Evolutionary conservation across 1,139 yeast genomes (phyloP), one percentile per base, ranked within the genome.

Genomic region (Wickerhamiella infanticola): DNA sequence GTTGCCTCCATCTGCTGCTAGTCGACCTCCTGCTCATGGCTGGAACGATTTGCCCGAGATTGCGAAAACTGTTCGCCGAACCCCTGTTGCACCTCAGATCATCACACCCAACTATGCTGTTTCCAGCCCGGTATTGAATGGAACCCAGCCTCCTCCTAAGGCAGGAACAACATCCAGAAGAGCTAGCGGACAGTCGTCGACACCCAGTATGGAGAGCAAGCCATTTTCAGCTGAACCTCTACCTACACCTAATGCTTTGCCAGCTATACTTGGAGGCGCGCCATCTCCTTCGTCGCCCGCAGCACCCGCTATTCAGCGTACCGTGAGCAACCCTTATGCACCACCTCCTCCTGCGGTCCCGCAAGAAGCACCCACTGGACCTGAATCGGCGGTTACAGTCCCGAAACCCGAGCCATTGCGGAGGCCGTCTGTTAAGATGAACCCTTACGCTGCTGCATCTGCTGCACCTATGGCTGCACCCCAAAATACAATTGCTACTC

Each of bases 321-420:
- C 7, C 9, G 33, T 29, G 33, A 29, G 56, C 46, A 65, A 64
- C 53, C 70, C 70, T 42, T 67, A 65, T 47, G 72, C 70, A 13
- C 69, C 55, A 9, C 49, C 51, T 9, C 18, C 18, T 18, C 18
- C 18, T 18, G 18, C 18, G 1, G 18, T 18, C 18, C 18, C 18
- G 18, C 18, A 18, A 18, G 18, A 18, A 18, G 37, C 49, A 4
- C 40, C 44, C 13, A 52, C 56, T 29, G 42, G 58, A 33, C 49
- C 60, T 23, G 55, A 40, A 61, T 39, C 52, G 54, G 29, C 60
- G 59, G 36, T 63, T 69, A 37, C 69, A 67, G 66, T 66, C 52
- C 66, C 65, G 52, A 69, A 71, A 40, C 64, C 66, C 48, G 73
- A 73, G 3, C 71, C 74, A 29, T 1, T 29, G 41, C 63, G 68